phyloP scores from a whole-genome alignment of 257 asterid species.

The Avicennia marina region DNA sequence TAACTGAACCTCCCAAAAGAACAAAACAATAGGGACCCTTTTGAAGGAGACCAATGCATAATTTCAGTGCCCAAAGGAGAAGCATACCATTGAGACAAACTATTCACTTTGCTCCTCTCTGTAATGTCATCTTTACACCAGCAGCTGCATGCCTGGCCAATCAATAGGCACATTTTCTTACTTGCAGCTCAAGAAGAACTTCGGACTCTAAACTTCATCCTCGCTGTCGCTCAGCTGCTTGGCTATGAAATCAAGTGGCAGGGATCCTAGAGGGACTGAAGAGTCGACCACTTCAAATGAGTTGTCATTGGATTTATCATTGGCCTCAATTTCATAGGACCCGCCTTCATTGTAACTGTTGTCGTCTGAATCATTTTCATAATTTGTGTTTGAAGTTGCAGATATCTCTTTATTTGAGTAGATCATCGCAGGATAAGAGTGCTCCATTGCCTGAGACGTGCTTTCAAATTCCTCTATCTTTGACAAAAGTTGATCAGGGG shows the following conservation, averaged over 20 bases:
- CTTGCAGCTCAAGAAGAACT: no score
- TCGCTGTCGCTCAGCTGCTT: slow-evolving; percentile 39
- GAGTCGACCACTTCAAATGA: slow-evolving; percentile 44
- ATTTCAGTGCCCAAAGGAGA: no score
- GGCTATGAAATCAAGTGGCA: slow-evolving; percentile 65
- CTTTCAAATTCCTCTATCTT: slow-evolving; percentile 75
- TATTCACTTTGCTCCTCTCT: no score
- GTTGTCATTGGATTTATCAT: slow-evolving; percentile 28
- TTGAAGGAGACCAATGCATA: no score
- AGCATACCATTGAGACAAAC: no score
- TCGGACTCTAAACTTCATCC: slow-evolving; percentile 20
- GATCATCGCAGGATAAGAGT: slow-evolving; percentile 69
- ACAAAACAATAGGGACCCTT: no score
- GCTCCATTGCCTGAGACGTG: slow-evolving; percentile 54
- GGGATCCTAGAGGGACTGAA: slow-evolving; percentile 57
- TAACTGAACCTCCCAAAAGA: no score
- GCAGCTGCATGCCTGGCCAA: no score
- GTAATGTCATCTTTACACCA: no score
- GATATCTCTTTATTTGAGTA: slow-evolving; percentile 22
- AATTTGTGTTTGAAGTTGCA: slow-evolving; percentile 3
- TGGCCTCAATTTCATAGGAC: slow-evolving; percentile 16
- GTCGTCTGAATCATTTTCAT: slow-evolving; percentile 19
- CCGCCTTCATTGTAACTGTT: slow-evolving; percentile 30
- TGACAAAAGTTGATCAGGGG: slow-evolving; percentile 68
- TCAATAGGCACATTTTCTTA: no score